Evolutionary conservation across 2,329 filamentous ascomycete genomes (phyloP).

Genomic region (Talaromyces sp.): DNA sequence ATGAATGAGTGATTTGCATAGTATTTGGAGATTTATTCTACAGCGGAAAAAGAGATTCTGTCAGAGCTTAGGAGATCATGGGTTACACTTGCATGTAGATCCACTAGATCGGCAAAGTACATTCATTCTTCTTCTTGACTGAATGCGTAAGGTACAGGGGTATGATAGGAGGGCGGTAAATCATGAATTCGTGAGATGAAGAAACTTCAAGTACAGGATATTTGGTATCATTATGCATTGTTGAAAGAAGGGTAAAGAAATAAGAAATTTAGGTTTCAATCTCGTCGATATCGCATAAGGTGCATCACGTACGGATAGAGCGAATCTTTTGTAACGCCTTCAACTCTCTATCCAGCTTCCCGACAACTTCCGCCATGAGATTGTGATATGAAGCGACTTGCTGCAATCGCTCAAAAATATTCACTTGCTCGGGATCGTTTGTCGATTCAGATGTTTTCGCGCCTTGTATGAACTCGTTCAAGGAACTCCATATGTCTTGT

Average conservation of each 20-base stretch:
- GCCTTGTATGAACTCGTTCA: background rate
- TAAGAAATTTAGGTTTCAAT: background rate
- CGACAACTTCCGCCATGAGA: constrained; percentile 8
- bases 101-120: background rate
- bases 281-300: background rate
- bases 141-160: background rate
- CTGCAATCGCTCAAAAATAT: constrained; percentile 5
- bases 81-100: background rate
- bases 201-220: background rate
- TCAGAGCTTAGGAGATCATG: background rate
- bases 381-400: constrained; percentile 15
- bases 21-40: background rate
- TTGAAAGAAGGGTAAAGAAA: background rate
- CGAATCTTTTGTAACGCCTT: constrained; percentile 20
- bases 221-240: constrained; percentile 4
- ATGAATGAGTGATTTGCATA: background rate
- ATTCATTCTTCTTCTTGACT: background rate
- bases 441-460: background rate
- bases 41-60: background rate
- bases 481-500: background rate
- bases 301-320: constrained; percentile 15
- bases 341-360: constrained; percentile 18
- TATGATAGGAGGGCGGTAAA: background rate
- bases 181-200: background rate
- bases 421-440: background rate